Base-by-base conservation (phyloP, 352 stramenopile genomes). In the Phytophthora hybrid region DNA sequence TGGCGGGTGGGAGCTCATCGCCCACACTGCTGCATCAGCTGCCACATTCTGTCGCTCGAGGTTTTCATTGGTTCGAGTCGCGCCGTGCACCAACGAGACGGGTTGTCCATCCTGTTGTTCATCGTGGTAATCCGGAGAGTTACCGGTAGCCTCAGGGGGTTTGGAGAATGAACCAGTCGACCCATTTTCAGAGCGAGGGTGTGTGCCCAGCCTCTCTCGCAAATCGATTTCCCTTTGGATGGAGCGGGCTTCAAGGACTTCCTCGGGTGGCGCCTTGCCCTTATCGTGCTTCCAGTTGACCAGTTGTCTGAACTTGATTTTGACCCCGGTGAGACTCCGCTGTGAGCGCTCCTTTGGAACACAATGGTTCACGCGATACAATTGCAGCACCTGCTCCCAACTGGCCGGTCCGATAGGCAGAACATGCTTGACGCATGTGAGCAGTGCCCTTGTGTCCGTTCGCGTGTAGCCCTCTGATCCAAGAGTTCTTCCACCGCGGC, bases 271-370 rank as follows among this genome's bases (percentile, higher is more conserved):
- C 2, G 16, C 47, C 31, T 66, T 70, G 29, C 34, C 56, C 23
- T 29, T 37, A 21, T 55, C 63, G 8, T 61, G n/a, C 57, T 76
- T 84, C 56, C 62, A 69, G 58, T 82, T 73, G n/a, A 82, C 56
- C 11, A 84, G 63, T 39, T 82, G 75, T 44, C 63, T 21, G 67
- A 84, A 84, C 69, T 84, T 82, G 41, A 63, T 79, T 46, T 81
- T 80, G 47, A 84, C 61, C 34, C 71, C 77, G 31, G 67, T 59
- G 3, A 62, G 3, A 52, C 62, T 71, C 23, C 78, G 68, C 29
- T 49, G 59, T 18, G 74, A 54, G 34, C 77, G 77, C 19, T 71
- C 69, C 19, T 84, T 79, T 14, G 61, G 72, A n/a, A 46, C 56
- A 11, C 71, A 54, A 52, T 84, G 60, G 16, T 69, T 79, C 34